Conservation (phyloP, 805 yeast species). For the Yarrowia phangngaensis region DNA sequence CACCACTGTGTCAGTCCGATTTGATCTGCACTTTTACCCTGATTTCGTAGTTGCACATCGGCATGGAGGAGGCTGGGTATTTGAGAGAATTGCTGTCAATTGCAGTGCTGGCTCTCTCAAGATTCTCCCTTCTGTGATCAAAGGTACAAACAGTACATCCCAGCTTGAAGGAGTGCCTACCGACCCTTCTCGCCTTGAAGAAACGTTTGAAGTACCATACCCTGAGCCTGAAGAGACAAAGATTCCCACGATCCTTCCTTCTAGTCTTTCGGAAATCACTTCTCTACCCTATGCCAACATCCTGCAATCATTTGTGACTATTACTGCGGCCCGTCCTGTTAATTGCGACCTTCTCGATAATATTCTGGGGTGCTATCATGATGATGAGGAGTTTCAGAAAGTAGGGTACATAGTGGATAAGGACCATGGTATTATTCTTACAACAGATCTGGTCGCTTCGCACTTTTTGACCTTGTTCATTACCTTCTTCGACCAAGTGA, state of each 20-base stretch:
- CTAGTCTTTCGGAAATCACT: conserved; percentile 5
- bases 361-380: neutral
- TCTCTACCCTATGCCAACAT: conserved; percentile 1
- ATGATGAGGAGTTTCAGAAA: conserved; percentile 38
- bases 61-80: conserved; percentile 45
- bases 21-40: conserved; percentile 20
- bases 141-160: neutral
- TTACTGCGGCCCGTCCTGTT: conserved; percentile 3
- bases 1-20: conserved; percentile 11
- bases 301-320: conserved; percentile 13
- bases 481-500: conserved; percentile 46
- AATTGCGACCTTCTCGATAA: conserved; percentile 3
- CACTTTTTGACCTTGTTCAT: conserved; percentile 14
- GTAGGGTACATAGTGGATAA: conserved; percentile 92
- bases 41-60: conserved; percentile 1
- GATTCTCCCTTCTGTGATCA: neutral
- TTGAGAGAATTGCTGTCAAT: neutral
- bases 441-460: conserved; percentile 46
- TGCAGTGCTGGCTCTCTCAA: neutral
- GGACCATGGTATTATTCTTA: conserved; percentile 71
- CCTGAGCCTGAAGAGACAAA: neutral
- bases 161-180: neutral
- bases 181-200: too few relatives aligned
- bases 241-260: neutral
- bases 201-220: too few relatives aligned